A percentile compares a stretch with the other conserved stretches of the same genome.
Evolutionary conservation across 116 monocot genomes (phyloP).

Genomic region (Papilionanthe hybrid): DNA sequence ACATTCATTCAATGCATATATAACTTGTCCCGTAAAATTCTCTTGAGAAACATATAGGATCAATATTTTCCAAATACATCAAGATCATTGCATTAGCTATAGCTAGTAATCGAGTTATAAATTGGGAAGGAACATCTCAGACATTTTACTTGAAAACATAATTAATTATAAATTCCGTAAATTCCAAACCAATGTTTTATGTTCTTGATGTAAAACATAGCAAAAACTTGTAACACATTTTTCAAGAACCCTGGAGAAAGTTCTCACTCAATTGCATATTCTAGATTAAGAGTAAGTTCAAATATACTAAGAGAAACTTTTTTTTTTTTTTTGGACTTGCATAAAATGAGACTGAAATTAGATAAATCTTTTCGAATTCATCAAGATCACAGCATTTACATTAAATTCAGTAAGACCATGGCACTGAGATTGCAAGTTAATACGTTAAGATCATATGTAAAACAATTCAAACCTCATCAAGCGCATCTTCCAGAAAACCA

Average conservation of each 20-base stretch:
- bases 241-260: background rate
- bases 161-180: background rate
- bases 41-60: no score
- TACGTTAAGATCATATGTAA: background rate
- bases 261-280: background rate
- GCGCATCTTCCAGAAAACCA: conserved; percentile 85
- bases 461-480: conserved; percentile 60
- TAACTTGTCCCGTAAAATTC: no score
- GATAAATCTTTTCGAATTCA: background rate
- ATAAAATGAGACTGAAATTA: background rate
- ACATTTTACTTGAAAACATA: no score
- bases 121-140: background rate
- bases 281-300: no score
- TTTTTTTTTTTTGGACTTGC: background rate
- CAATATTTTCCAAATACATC: no score
- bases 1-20: no score
- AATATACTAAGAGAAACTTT: background rate
- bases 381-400: background rate
- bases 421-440: background rate
- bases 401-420: no score
- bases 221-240: background rate
- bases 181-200: background rate
- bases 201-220: no score
- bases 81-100: background rate
- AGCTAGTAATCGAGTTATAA: background rate